Conservation (phyloP, 139 green algal genomes). For the Volvox reticuliferus region DNA sequence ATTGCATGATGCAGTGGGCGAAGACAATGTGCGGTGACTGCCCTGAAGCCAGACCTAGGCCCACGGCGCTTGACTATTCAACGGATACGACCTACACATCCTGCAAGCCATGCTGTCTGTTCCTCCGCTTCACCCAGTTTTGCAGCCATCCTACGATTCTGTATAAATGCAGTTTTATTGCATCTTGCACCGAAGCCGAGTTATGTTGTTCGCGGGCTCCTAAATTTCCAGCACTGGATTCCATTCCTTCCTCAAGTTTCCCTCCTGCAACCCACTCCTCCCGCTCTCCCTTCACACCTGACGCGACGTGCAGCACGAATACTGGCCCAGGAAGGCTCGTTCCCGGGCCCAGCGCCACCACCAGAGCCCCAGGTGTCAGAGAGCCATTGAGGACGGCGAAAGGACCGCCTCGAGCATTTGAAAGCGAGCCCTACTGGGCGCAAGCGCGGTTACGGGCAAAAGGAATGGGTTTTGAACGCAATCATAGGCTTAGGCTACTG, state of each 20-base stretch:
- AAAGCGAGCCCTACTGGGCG: slow-evolving; percentile 68
- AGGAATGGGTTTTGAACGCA: too few relatives aligned
- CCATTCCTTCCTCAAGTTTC: not conserved
- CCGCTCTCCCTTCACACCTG: slow-evolving; percentile 13
- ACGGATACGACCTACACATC: too few relatives aligned
- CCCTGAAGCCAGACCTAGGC: not conserved
- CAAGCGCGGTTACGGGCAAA: not conserved
- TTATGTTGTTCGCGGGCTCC: too few relatives aligned
- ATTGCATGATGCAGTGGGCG: not conserved
- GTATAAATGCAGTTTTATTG: too few relatives aligned
- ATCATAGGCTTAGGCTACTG: too few relatives aligned
- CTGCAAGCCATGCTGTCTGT: too few relatives aligned
- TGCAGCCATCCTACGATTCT: too few relatives aligned
- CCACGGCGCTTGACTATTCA: too few relatives aligned
- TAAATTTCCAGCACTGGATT: not conserved
- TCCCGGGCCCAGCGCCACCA: slow-evolving; percentile 71
- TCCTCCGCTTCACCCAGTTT: too few relatives aligned
- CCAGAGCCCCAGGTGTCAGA: slow-evolving; percentile 70
- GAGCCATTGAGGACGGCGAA: slow-evolving; percentile 87
- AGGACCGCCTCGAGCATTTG: slow-evolving; percentile 67
- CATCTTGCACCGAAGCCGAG: too few relatives aligned
- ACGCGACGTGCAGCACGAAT: slow-evolving; percentile 72
- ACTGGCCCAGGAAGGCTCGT: slow-evolving; percentile 67
- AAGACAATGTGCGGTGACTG: not conserved
- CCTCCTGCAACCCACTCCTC: not conserved